Evolutionary conservation across 495 filamentous ascomycete genomes (phyloP).

Genomic region (Xylaria scruposa): DNA sequence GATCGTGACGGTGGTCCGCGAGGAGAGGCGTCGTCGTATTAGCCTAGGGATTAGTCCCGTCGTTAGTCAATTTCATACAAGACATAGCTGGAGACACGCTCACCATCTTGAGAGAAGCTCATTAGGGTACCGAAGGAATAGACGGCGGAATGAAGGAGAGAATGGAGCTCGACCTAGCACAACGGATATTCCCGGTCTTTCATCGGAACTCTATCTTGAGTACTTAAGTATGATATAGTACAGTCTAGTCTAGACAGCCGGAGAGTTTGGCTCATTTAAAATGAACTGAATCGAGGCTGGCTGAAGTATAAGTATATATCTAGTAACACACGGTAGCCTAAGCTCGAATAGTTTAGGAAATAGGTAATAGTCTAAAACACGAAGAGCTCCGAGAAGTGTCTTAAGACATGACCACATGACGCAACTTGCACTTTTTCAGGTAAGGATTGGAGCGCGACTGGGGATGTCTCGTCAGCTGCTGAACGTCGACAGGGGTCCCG

Average conservation of each 20-base stretch:
- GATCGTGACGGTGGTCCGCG: constrained; percentile 29
- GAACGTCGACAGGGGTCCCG: background rate
- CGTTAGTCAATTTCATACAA: background rate
- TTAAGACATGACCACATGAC: constrained; percentile 9
- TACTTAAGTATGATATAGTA: background rate
- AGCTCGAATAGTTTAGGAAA: background rate
- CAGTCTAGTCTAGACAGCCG: background rate
- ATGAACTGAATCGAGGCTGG: background rate
- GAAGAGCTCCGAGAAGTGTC: background rate
- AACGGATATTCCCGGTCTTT: background rate
- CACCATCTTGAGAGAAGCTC: constrained; percentile 10
- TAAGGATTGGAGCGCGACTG: background rate
- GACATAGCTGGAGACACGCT: background rate
- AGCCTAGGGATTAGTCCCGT: constrained; percentile 26
- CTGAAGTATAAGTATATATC: background rate
- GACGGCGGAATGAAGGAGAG: background rate
- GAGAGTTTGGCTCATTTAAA: background rate
- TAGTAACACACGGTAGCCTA: constrained; percentile 5
- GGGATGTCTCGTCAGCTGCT: background rate
- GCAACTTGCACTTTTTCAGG: constrained; percentile 4
- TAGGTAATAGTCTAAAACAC: background rate
- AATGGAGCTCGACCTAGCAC: background rate
- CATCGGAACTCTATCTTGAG: constrained; percentile 3
- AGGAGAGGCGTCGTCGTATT: constrained; percentile 36
- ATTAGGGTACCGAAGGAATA: background rate